phyloP scores from a whole-genome alignment of 176 grass and related monocot genomes.

The Phyllostachys edulis region DNA sequence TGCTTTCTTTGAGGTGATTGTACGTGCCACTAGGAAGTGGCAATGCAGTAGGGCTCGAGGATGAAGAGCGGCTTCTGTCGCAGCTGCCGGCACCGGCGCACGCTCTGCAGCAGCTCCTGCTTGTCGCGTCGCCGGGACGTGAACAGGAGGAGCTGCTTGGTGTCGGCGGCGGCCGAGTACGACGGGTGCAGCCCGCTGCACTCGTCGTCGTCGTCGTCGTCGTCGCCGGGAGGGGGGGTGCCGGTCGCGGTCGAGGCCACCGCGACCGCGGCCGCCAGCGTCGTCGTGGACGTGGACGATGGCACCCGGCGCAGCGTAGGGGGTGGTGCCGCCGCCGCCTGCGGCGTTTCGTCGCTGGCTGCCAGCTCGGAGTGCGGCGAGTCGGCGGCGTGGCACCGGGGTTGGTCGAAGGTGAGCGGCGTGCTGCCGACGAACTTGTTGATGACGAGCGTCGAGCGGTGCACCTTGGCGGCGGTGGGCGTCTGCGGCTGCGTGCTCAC shows the following conservation, averaged over 20 bases:
- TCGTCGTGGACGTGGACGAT: slow-evolving; percentile 56
- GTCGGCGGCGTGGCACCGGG: slow-evolving; percentile 9
- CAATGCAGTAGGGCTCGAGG: slow-evolving; percentile 89
- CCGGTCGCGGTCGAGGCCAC: slow-evolving; percentile 46
- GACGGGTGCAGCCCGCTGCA: slow-evolving; percentile 10
- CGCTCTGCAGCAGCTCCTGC: slow-evolving; percentile 73
- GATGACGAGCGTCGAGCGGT: slow-evolving; percentile 82
- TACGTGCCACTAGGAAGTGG: slow-evolving; percentile 45
- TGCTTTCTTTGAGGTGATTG: neutral
- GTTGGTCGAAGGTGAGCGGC: slow-evolving; percentile 20
- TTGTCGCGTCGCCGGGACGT: slow-evolving; percentile 55
- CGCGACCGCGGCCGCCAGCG: slow-evolving; percentile 72
- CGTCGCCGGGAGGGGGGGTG: neutral
- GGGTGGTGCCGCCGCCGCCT: neutral
- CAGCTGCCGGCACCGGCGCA: slow-evolving; percentile 87
- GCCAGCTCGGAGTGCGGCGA: neutral
- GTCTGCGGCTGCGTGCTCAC: slow-evolving; percentile 83
- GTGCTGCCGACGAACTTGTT: slow-evolving; percentile 98
- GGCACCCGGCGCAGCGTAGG: slow-evolving; percentile 47
- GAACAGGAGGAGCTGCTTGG: slow-evolving; percentile 62
- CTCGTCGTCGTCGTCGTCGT: slow-evolving; percentile 6
- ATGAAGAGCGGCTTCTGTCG: slow-evolving; percentile 72
- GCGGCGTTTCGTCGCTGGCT: neutral
- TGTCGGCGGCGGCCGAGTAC: slow-evolving; percentile 18
- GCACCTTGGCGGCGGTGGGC: slow-evolving; percentile 49